phyloP scores from a whole-genome alignment of 352 stramenopile species.

The Aphanomyces stellatus region DNA sequence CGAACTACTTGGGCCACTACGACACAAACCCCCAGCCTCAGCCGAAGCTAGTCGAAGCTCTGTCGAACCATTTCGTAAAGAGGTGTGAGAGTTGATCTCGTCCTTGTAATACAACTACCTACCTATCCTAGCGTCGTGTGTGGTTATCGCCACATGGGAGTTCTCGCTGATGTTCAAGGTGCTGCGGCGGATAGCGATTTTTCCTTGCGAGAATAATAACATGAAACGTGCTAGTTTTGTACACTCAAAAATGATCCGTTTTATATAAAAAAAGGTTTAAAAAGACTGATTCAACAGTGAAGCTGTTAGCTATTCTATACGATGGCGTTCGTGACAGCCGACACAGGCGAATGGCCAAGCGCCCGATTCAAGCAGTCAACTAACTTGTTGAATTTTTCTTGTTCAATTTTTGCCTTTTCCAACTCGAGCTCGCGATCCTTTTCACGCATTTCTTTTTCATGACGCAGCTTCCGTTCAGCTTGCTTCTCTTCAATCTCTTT shows the following conservation, averaged over 20 bases:
- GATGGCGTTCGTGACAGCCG: background rate
- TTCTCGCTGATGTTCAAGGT: constrained; percentile 62
- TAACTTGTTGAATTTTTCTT: constrained; percentile 19
- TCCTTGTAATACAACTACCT: background rate
- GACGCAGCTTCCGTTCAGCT: constrained; percentile 7
- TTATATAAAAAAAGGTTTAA: background rate
- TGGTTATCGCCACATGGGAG: constrained; percentile 82
- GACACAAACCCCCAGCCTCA: constrained; percentile 86
- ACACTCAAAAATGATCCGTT: no score
- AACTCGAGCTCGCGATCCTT: constrained; percentile 16
- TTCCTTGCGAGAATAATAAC: constrained; percentile 49
- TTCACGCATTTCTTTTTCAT: constrained; percentile 18
- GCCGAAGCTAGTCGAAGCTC: constrained; percentile 59
- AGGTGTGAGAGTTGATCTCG: constrained; percentile 33
- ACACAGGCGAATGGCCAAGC: background rate
- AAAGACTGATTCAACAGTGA: background rate
- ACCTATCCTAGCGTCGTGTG: constrained; percentile 48
- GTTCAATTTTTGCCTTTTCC: constrained; percentile 17
- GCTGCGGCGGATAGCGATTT: constrained; percentile 72
- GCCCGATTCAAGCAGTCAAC: constrained; percentile 4
- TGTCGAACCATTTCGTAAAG: constrained; percentile 50
- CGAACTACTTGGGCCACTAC: constrained; percentile 82
- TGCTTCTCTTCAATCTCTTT: constrained; percentile 13
- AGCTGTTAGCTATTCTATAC: background rate
- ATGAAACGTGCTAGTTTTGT: no score